Percentiles rank a stretch among this genome's conserved stretches.
phyloP scores from a whole-genome alignment of 352 stramenopile species.

The Poterioochromonas sp. region DNA sequence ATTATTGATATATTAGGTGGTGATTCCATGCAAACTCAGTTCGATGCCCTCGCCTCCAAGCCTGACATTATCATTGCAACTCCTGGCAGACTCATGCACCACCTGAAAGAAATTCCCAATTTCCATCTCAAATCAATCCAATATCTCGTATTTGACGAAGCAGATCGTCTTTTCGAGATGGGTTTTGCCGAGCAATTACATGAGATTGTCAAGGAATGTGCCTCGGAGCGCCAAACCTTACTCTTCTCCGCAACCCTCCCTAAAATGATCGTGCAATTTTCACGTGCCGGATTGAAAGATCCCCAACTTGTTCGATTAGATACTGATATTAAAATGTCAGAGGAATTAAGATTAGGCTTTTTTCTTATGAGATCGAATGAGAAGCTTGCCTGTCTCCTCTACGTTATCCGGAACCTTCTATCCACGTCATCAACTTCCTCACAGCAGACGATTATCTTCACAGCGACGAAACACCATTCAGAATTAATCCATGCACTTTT shows the following conservation, averaged over 20 bases:
- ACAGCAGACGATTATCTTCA: constrained; percentile 94
- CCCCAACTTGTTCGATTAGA: constrained; percentile 94
- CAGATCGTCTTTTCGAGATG: constrained; percentile 99
- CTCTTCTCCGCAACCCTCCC: constrained; percentile 94
- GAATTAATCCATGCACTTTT: constrained; percentile 94
- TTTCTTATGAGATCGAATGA: constrained; percentile 86
- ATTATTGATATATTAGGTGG: constrained; percentile 88
- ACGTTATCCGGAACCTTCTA: constrained; percentile 88
- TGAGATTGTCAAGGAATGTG: constrained; percentile 36
- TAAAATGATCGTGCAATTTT: constrained; percentile 93
- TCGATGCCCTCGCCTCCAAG: constrained; percentile 80
- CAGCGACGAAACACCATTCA: constrained; percentile 92
- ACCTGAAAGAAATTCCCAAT: constrained; percentile 78
- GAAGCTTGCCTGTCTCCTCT: constrained; percentile 81
- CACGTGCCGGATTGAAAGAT: constrained; percentile 89
- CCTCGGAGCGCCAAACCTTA: constrained; percentile 62
- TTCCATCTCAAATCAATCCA: constrained; percentile 82
- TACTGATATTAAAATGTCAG: constrained; percentile 92
- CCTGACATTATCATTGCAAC: constrained; percentile 88
- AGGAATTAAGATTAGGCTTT: constrained; percentile 93
- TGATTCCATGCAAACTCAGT: constrained; percentile 96
- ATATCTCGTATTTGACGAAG: constrained; percentile 92
- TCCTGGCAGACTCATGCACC: constrained; percentile 83
- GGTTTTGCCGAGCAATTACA: constrained; percentile 86
- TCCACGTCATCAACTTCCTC: too few relatives aligned